Base-by-base conservation (phyloP, 331 rosid species). In the Malus hybrid region DNA sequence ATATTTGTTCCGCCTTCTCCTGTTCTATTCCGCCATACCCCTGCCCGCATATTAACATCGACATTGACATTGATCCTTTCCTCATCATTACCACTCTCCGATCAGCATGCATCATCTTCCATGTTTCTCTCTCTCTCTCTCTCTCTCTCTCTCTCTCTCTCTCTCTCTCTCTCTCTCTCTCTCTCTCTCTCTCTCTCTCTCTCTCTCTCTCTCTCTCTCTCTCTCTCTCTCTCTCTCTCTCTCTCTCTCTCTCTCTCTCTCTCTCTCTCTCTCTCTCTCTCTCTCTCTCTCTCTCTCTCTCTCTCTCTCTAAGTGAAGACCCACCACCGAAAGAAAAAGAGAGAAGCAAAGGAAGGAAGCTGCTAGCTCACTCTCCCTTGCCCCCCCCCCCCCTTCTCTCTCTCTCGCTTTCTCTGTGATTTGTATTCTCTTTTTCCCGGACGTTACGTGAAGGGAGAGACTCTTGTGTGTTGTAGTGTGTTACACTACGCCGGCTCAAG, bases 1-100 rank as follows among this genome's bases (percentile, higher is more conserved):
- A 67, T 48, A 50, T 10, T 2, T 19, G 60, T 32, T 86, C 85
- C 13, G 24, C 6, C 24, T 15, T 42, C 34, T 84, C 85, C 70
- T 48, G 68, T 19, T 5, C 12, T 46, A 18, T 28, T 4, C 31
- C 20, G 8, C 19, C 76, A 7, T 4, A 2, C 1, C 80, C 85
- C 28, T 82, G 70, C 56, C 77, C 39, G 3, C 55, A 13, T 24
- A 5, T 16, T 56, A 54, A 71, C 29, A 22, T 59, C 65, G 16
- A 28, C 48, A 31, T 64, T 63, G 20, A 2, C 67, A 63, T 63
- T 18, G 20, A 63, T 4, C 33, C 33, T 18, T 60, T 60, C 65
- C 15, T 60, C 65, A 70, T 9, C 74, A 29, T 50, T 59, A 24
- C 33, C 28, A 57, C 34, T 71, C 34, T 71, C 10, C 8, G 33